phyloP scores from a whole-genome alignment of 805 yeast species.

The Candida nitratophila region DNA sequence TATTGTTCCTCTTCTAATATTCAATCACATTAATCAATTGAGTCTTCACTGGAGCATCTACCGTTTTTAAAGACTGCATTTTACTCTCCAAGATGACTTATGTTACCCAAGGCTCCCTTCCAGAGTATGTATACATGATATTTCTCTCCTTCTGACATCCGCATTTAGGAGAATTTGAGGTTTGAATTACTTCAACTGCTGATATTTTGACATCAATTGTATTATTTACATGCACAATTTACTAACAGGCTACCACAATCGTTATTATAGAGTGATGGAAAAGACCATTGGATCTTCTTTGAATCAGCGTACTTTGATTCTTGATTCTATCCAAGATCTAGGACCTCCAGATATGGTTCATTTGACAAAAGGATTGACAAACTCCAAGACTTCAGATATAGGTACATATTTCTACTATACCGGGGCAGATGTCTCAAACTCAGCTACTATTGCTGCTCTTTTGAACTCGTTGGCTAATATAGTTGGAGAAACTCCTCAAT shows the following conservation, averaged over 20 bases:
- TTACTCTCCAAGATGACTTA: slow-evolving; percentile 20
- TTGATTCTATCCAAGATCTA: slow-evolving; percentile 52
- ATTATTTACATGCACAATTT: too few species aligned
- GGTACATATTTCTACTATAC: slow-evolving; percentile 70
- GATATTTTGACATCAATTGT: too few species aligned
- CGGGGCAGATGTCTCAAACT: slow-evolving; percentile 69
- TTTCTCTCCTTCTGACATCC: not conserved
- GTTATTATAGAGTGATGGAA: slow-evolving; percentile 45
- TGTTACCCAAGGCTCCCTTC: slow-evolving; percentile 55
- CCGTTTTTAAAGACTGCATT: too few species aligned
- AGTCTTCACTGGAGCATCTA: not conserved
- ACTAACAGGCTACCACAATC: too few species aligned
- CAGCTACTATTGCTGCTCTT: slow-evolving; percentile 73
- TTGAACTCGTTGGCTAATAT: slow-evolving; percentile 61
- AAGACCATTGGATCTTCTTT: slow-evolving; percentile 41
- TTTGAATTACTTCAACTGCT: too few species aligned
- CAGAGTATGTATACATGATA: slow-evolving; percentile 37
- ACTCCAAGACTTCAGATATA: slow-evolving; percentile 37
- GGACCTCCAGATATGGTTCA: slow-evolving; percentile 68
- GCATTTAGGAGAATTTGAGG: too few species aligned
- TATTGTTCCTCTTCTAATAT: too few species aligned
- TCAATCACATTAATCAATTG: too few species aligned
- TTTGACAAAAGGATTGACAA: slow-evolving; percentile 31
- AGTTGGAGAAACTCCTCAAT: slow-evolving; percentile 54
- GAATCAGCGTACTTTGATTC: slow-evolving; percentile 55